Base-by-base conservation (phyloP, 495 filamentous ascomycete species). In the Parmelia sp. region DNA sequence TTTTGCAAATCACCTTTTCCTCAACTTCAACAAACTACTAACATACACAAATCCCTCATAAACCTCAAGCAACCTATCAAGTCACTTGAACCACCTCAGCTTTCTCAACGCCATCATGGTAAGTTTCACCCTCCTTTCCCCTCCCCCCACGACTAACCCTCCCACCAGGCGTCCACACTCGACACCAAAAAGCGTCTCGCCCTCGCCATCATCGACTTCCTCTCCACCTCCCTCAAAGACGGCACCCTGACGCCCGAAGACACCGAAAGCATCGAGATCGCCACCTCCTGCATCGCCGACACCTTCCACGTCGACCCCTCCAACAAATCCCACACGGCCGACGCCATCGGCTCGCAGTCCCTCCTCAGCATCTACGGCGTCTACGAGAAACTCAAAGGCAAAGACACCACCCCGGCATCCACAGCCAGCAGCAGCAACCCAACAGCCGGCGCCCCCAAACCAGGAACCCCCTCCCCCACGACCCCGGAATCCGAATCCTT, bases 201-300 rank as follows among this genome's bases (percentile, higher is more conserved):
- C 71, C 89, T 97, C 73, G 91, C 95, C 70, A 92, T 98, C 75
- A 89, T 95, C 79, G 91, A 96, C 78, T 98, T 96, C 82, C 87
- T 98, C 36, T 83, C 82, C 62, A 86, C 84, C 68, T 96, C 91
- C 62, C 78, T 90, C 66, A 92, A 84, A 64, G 94, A 98, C 70
- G 93, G 93, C 69, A 94, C 92, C 36, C 83, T 97, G 44, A 82
- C 86, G 23, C 72, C 86, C 68, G 95, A 97, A 57, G 94, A 98
- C 73, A 81, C 85, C 65, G 94, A 97, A 73, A 89, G 86, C 58
- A 89, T 98, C 72, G 93, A 97, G 69, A 87, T 97, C 40, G 94
- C 94, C 63, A 82, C 86, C 72, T 89, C 90, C 75, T 97, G 92
- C 79, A 98, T 98, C 75, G 84, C 87, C 60, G 93, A 97, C 71